Base-by-base conservation (phyloP, 2,329 filamentous ascomycete genomes). In the Fusarium burgessii region DNA sequence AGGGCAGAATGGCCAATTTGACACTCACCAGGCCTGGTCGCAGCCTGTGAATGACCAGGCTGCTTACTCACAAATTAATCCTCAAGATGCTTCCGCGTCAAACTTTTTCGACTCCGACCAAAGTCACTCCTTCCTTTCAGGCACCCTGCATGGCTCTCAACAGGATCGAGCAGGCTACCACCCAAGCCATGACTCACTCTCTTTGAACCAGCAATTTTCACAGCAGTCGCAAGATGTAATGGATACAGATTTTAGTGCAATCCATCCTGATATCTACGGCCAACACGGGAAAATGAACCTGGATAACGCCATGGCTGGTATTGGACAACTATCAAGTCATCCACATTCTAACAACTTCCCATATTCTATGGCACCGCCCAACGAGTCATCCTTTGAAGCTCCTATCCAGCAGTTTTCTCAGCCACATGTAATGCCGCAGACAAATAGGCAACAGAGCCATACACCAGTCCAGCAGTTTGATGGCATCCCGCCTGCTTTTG, bases 1-100 rank as follows among this genome's bases (percentile, higher is more conserved):
- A 40, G 68, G 74, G 35, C 80, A 80, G 55, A 76, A 77, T 58
- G 78, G 77, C 35, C 80, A 82, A 40, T 84, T 80, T 70, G 81
- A 83, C 52, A 78, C 79, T 52, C 76, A 74, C 43, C 81, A 83
- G 58, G 62, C 77, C 38, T 84, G 82, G 82, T 71, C 78, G 12
- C 82, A 83, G 66, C 64, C 79, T 35, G 76, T 81, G 52, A 64
- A 73, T 27, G 79, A 79, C 20, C 81, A 81, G 62, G 54, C 77
- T 23, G 65, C 73, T 25, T 82, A 79, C 64, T 73, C 80, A 12
- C 78, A 80, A 42, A 70, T 80, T 42, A 74, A 76, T 47, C 62
- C 77, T 17, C 77, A 80, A 38, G 79, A 80, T 63, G 70, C 74
- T n/a, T 72, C 77, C 20, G 20, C 77, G 8, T 62, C 74, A 66